phyloP scores from a whole-genome alignment of 176 grass and related monocot species.

The Chloris gayana region DNA sequence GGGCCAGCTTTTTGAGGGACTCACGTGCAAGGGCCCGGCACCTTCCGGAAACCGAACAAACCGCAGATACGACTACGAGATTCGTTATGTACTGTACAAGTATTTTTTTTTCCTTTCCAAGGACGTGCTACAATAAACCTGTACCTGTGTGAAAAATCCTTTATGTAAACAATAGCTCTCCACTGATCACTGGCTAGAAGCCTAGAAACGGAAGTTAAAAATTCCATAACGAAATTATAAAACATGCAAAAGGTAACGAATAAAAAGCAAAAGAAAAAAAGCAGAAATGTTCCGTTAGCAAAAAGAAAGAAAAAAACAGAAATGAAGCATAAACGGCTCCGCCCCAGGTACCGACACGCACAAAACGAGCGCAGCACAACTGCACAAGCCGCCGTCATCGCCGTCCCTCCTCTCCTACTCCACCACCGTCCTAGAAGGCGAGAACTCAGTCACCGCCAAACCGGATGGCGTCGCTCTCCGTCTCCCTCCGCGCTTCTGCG shows the following conservation, averaged over 20 bases:
- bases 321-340: slow-evolving; percentile 47
- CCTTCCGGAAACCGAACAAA: slow-evolving; percentile 10
- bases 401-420: background rate
- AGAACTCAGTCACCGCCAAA: background rate
- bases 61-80: slow-evolving; percentile 28
- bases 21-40: background rate
- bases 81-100: background rate
- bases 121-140: background rate
- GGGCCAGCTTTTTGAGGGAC: background rate
- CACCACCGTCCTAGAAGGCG: slow-evolving; percentile 1
- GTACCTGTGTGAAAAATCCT: no score
- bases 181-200: no score
- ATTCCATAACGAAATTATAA: no score
- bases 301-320: no score
- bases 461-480: slow-evolving; percentile 55
- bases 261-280: no score
- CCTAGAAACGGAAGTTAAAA: no score
- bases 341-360: background rate
- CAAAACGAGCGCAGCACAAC: background rate
- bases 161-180: no score
- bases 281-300: no score
- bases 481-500: slow-evolving; percentile 51
- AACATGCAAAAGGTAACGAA: background rate
- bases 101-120: no score
- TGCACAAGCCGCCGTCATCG: background rate